Evolutionary conservation across 2,329 filamentous ascomycete species (phyloP).

Genomic region (Cercospora citrullina): DNA sequence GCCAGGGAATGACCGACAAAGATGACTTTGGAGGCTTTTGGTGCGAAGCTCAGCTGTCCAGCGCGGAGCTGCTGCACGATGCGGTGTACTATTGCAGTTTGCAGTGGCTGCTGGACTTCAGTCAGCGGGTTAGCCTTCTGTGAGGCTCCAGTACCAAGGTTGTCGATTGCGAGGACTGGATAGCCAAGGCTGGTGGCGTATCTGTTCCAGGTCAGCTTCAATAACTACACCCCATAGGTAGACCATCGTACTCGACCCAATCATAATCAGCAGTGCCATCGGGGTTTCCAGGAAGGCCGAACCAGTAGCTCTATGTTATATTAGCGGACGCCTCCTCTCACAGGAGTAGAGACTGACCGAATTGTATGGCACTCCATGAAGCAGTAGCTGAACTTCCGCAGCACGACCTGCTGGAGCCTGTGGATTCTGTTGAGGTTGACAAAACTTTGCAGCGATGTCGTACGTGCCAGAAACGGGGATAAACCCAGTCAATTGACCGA

Average conservation of each 20-base stretch:
- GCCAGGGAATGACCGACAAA: slow-evolving; percentile 25
- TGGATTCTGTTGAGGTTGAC: slow-evolving; percentile 13
- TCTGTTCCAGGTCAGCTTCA: background rate
- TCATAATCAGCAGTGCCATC: slow-evolving; percentile 21
- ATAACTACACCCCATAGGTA: background rate
- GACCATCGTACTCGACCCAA: slow-evolving; percentile 18
- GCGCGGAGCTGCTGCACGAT: slow-evolving; percentile 20
- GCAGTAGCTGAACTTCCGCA: slow-evolving; percentile 22
- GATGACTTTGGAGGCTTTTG: slow-evolving; percentile 20
- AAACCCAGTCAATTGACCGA: slow-evolving; percentile 19
- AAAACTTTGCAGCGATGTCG: slow-evolving; percentile 23
- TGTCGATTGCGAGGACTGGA: slow-evolving; percentile 26
- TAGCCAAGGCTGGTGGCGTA: slow-evolving; percentile 24
- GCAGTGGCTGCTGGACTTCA: slow-evolving; percentile 24
- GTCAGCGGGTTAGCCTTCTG: slow-evolving; percentile 23
- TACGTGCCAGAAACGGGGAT: slow-evolving; percentile 20
- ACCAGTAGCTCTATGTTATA: slow-evolving; percentile 22
- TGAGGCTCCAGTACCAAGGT: slow-evolving; percentile 23
- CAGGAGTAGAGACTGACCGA: slow-evolving; percentile 9
- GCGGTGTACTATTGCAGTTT: slow-evolving; percentile 22
- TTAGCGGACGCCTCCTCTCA: background rate
- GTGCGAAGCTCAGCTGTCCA: slow-evolving; percentile 18
- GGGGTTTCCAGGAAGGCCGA: slow-evolving; percentile 23
- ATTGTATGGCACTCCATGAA: slow-evolving; percentile 25
- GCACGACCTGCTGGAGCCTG: slow-evolving; percentile 13